Percentiles rank a stretch among this genome's conserved stretches.
Conservation (phyloP, 768 basidiomycete genomes). For the Auricularia sp. region DNA sequence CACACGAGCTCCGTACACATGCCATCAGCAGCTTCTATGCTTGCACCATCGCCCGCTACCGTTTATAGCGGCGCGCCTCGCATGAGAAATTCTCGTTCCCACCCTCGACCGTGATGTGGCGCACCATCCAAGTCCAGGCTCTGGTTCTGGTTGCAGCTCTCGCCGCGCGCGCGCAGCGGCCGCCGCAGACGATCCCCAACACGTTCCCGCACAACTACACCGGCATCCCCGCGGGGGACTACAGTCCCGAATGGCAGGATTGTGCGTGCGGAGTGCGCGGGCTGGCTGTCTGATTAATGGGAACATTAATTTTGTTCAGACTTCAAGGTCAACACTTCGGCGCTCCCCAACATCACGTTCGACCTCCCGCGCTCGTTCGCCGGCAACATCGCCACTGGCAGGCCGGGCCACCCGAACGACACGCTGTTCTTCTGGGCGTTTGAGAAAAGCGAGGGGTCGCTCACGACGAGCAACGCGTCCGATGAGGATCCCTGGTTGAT, state of each 20-base stretch:
- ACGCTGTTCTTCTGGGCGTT: conserved; percentile 60
- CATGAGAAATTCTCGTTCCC: no score
- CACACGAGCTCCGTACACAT: no score
- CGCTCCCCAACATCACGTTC: conserved; percentile 55
- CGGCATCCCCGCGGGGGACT: conserved; percentile 36
- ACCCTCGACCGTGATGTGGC: no score
- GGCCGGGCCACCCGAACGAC: conserved; percentile 50
- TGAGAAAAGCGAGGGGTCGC: conserved; percentile 45
- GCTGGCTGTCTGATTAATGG: background rate
- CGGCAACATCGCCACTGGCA: conserved; percentile 54
- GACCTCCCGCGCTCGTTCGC: conserved; percentile 41
- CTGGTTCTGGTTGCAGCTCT: no score
- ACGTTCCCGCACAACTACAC: conserved; percentile 41
- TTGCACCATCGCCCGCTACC: no score
- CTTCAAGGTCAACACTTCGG: conserved; percentile 41
- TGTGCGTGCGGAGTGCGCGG: conserved; percentile 31
- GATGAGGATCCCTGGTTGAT: conserved; percentile 55
- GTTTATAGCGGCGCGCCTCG: no score
- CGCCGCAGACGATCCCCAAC: conserved; percentile 11
- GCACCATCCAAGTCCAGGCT: no score
- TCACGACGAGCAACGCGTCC: conserved; percentile 32
- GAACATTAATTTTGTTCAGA: conserved; percentile 29
- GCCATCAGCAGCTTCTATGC: no score
- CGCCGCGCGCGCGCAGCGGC: no score
- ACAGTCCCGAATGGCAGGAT: conserved; percentile 49